Base-by-base conservation (phyloP, 768 basidiomycete species). In the Suillus subaureus region DNA sequence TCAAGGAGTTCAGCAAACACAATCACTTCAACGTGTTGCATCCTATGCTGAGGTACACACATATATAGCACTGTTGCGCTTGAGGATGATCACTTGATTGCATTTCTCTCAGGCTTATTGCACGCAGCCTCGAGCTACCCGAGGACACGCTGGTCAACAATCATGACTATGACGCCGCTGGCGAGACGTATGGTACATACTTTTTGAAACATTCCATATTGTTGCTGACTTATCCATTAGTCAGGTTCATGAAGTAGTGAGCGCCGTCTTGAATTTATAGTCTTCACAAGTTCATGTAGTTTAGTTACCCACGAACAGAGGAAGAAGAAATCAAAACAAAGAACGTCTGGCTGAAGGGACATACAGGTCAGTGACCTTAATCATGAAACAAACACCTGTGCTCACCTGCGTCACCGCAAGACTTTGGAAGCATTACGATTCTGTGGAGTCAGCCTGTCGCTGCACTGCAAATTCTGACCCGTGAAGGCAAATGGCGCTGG, bases 201-300 rank as follows among this genome's bases (percentile, higher is more conserved):
- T 8, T 33, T 52, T 11, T 11, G 33, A 18, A 11, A 26, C 45
- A 12, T 57, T 43, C 15, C 54, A 6, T 9, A 13, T 5, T 28
- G 15, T 56, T 16, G 15, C 65, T 65, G 31, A 67, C 37, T 43
- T 28, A 7, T 18, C 37, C 23, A 23, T 18, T 62, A 89, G 88
- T 84, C 7, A 80, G 88, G 55, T 88, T 85, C 73, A 88, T 89
- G 86, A 88, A 89, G 77, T 89, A 89, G 87, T 87, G 35, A 15
- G 85, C 68, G 2, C 47, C 28, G 58, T n/a, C 51, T 15, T 9
- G 23, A 42, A n/a, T 51, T 26, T 35, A 16, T 26, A 33, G 31
- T 11, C 18, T 49, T 18, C 23, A 11, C 23, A 11, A 56, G 7
- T 62, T 52, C n/a, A 33, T 18, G 11, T 16, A 12, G 55, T 33